These are phyloP conservation scores for Collybiopsis luxurians DNA, from an alignment of 768 basidiomycete genomes.

Conservation along the genomic window DNA sequence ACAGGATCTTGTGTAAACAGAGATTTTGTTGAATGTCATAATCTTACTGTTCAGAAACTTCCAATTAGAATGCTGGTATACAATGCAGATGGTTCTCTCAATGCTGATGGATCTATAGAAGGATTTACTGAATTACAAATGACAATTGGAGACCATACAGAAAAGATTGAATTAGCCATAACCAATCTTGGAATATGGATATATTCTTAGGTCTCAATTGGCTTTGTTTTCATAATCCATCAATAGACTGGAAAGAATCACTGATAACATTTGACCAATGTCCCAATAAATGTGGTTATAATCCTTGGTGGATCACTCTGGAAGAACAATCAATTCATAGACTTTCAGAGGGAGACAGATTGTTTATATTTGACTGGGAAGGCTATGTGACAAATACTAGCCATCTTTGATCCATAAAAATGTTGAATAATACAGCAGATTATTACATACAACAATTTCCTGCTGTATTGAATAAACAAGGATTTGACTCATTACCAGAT, in stretches of 20 bases:
- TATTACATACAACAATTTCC: no score
- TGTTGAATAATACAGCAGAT: no score
- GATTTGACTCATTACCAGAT: no score
- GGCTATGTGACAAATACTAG: no score
- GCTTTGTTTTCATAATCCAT: conserved; percentile 3
- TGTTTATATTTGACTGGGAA: no score
- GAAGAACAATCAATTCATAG: neutral
- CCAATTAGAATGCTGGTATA: neutral
- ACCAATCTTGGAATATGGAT: neutral
- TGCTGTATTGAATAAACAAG: no score
- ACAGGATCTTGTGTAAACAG: no score
- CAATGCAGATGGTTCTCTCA: neutral
- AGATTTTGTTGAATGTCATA: neutral
- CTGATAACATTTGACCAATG: neutral
- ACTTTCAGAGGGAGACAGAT: no score
- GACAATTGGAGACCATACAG: neutral
- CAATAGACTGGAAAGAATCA: neutral
- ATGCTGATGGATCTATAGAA: neutral
- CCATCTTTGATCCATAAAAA: no score
- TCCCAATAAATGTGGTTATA: neutral
- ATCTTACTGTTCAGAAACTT: neutral
- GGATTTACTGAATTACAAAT: neutral
- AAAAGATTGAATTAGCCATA: neutral
- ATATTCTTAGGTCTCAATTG: conserved; percentile 11
- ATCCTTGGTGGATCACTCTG: neutral